Conservation (phyloP, 306 rosid genomes). For the Cicer chorassanicum region DNA sequence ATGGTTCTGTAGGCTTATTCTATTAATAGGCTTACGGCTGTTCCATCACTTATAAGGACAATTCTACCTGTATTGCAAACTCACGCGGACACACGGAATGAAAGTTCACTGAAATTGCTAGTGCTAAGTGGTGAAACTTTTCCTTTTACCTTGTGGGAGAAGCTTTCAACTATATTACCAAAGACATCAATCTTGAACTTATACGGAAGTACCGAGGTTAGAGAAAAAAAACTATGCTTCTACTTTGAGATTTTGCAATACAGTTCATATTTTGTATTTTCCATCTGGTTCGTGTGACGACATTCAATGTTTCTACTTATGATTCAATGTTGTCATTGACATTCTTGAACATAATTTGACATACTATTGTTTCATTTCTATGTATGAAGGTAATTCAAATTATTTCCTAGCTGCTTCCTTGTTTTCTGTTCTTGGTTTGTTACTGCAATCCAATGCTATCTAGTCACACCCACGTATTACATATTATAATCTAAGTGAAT, state of each 20-base stretch:
- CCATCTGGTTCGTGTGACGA: slow-evolving; percentile 7
- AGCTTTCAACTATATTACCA: slow-evolving; percentile 65
- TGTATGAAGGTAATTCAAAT: slow-evolving; percentile 14
- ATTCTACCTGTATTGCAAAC: slow-evolving; percentile 72
- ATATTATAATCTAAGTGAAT: slow-evolving; percentile 23
- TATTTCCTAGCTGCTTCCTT: slow-evolving; percentile 4
- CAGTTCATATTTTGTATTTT: slow-evolving; percentile 22
- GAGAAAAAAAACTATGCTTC: slow-evolving; percentile 31
- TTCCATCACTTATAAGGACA: slow-evolving; percentile 82
- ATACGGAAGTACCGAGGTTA: slow-evolving; percentile 93
- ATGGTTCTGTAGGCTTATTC: slow-evolving; percentile 69
- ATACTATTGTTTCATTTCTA: slow-evolving; percentile 30
- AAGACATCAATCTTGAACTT: slow-evolving; percentile 79
- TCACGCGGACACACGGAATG: slow-evolving; percentile 37
- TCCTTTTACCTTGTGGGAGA: slow-evolving; percentile 68
- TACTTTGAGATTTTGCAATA: slow-evolving; percentile 35
- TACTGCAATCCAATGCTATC: slow-evolving; percentile 9
- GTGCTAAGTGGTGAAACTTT: slow-evolving; percentile 87
- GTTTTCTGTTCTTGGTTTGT: slow-evolving; percentile 38
- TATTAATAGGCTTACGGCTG: slow-evolving; percentile 69
- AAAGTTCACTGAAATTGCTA: slow-evolving; percentile 67
- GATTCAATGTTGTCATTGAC: slow-evolving; percentile 1
- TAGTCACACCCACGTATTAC: slow-evolving; percentile 3
- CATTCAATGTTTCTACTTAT: not conserved
- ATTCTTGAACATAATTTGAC: slow-evolving; percentile 12